Evolutionary conservation across 2,329 filamentous ascomycete species (phyloP).

Genomic region (Trichoderma hamatum): DNA sequence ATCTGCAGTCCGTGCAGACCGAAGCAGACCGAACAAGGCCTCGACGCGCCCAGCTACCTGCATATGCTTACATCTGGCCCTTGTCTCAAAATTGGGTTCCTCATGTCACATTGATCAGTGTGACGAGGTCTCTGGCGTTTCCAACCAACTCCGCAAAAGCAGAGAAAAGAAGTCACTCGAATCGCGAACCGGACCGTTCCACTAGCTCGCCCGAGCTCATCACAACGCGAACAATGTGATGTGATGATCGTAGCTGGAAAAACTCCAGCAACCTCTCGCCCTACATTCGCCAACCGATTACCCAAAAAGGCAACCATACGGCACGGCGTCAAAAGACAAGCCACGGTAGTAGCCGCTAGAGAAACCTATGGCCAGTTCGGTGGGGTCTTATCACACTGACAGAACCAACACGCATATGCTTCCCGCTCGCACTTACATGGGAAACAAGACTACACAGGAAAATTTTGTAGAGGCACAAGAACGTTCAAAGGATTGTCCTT

Average conservation of each 20-base stretch:
- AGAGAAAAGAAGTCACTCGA: background rate
- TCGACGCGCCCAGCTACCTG: constrained; percentile 1
- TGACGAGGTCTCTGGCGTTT: constrained; percentile 4
- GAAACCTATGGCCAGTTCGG: constrained; percentile 13
- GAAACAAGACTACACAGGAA: constrained; percentile 28
- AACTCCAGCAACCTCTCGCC: background rate
- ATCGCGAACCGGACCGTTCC: constrained; percentile 36
- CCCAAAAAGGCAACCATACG: constrained; percentile 27
- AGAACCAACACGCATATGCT: constrained; percentile 31
- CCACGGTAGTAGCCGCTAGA: constrained; percentile 8
- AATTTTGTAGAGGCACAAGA: constrained; percentile 27
- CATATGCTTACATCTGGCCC: constrained; percentile 3
- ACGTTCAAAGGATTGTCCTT: constrained; percentile 29
- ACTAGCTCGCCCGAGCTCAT: constrained; percentile 31
- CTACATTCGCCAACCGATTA: constrained; percentile 6
- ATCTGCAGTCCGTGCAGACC: constrained; percentile 19
- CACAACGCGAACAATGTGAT: constrained; percentile 23
- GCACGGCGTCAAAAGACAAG: background rate
- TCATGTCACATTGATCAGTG: constrained; percentile 9
- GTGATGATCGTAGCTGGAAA: background rate
- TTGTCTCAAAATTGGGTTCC: constrained; percentile 16
- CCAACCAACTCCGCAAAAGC: background rate
- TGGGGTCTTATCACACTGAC: constrained; percentile 34
- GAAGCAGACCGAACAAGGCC: constrained; percentile 24
- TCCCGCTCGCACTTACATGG: constrained; percentile 25